Percentiles rank a stretch among this genome's conserved stretches.
Evolutionary conservation across 306 rosid species (phyloP).

Genomic region (Cotoneaster glaucophyllus): DNA sequence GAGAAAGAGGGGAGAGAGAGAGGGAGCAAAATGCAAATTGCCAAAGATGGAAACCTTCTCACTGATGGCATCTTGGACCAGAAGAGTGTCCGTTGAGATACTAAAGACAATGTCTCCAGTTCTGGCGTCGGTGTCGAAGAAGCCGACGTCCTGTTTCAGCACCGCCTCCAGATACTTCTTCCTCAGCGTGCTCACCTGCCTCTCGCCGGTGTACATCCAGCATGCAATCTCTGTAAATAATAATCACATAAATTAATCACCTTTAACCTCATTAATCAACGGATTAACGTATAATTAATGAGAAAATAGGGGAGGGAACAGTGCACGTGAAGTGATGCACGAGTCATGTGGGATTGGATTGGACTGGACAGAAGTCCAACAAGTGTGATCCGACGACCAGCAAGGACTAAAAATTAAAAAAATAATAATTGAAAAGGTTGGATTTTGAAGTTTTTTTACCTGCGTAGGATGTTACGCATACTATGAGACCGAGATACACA

Average conservation of each 20-base stretch:
- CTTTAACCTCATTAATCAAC: neutral
- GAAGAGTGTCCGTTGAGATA: constrained; percentile 90
- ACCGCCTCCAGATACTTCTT: constrained; percentile 95
- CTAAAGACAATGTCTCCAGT: constrained; percentile 98
- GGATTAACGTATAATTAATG: neutral
- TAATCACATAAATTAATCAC: neutral
- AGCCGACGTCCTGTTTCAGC: constrained; percentile 92
- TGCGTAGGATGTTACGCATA: constrained; percentile 87
- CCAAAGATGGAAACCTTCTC: constrained; percentile 63
- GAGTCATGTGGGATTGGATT: neutral
- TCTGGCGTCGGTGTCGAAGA: constrained; percentile 94
- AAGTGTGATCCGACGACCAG: neutral
- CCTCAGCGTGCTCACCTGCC: constrained; percentile 87
- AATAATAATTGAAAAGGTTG: neutral
- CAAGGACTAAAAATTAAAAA: neutral
- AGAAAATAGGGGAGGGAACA: neutral
- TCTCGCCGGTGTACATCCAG: constrained; percentile 98
- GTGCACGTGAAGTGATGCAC: neutral
- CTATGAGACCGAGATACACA: constrained; percentile 86
- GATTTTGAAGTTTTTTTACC: constrained; percentile 35
- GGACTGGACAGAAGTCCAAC: neutral
- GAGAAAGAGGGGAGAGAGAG: neutral
- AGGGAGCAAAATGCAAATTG: neutral
- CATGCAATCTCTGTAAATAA: constrained; percentile 73
- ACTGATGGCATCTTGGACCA: constrained; percentile 97